Base-by-base conservation (phyloP, 2,329 filamentous ascomycete species). In the Beauveria pseudobassiana region DNA sequence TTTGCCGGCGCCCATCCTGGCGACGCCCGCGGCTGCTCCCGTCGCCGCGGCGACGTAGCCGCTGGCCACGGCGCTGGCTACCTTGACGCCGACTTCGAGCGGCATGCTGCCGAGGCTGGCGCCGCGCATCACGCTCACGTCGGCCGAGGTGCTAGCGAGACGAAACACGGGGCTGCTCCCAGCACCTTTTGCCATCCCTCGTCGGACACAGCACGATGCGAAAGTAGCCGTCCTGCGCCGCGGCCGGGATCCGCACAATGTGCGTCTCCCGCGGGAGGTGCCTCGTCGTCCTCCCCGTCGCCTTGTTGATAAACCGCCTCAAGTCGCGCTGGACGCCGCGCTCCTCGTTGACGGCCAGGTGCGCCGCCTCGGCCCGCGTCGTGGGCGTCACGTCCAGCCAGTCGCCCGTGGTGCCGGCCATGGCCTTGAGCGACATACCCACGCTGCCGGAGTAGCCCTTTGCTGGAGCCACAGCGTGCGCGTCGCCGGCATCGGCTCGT, bases 311-410 rank as follows among this genome's bases (percentile, higher is more conserved):
- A 40, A 89, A 88, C n/a, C 83, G 82, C 52, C 76, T 77, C 38
- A 90, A 82, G 68, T 91, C 88, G 42, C 87, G 78, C 70, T 89
- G 86, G 75, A 87, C 88, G 1, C 80, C 84, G 2, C 87, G 79
- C 69, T 90, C 88, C 42, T 89, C 85, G 1, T 73, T 74, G 1
- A 77, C 75, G 0, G 80, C 74, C 1, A 90, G 67, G 52, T 86
- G 79, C 0, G 80, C 74, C 0, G 77, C 67, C 0, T 71, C 68
- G 0, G 82, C 77, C 24, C 76, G 76, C 2, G 77, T 72, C 0
- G 75, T 75, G 0, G 88, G 88, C 0, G 88, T 90, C 2, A 90
- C 87, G 62, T 90, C 81, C 14, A 90, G 75, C 87, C 88, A 90
- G 66, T 75, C 78, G 8, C 79, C 77, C 14, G 79, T 83, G 0